Evolutionary conservation across 2,329 filamentous ascomycete species (phyloP).

Genomic region (Xylaria sp.): DNA sequence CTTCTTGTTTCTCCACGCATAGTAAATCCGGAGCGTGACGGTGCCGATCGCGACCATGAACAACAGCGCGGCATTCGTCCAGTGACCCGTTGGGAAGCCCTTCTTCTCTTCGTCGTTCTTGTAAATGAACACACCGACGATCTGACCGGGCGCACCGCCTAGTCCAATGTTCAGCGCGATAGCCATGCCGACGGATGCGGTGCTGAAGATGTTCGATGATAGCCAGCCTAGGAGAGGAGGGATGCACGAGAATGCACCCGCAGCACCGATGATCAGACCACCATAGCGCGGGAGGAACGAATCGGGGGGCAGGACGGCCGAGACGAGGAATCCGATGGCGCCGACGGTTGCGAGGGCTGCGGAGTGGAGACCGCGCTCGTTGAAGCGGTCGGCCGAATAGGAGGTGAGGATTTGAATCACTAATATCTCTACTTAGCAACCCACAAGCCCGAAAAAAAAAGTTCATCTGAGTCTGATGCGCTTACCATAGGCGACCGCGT

Average conservation of each 20-base stretch:
- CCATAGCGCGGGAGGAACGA: conserved; percentile 60
- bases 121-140: conserved; percentile 69
- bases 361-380: conserved; percentile 45
- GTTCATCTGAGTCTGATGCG: background rate
- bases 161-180: conserved; percentile 66
- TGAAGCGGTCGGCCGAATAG: conserved; percentile 59
- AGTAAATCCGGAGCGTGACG: conserved; percentile 46
- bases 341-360: conserved; percentile 41
- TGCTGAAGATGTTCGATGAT: conserved; percentile 60
- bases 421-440: conserved; percentile 11
- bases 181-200: conserved; percentile 60
- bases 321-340: conserved; percentile 51
- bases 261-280: conserved; percentile 61
- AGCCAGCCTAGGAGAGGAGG: conserved; percentile 66
- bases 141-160: conserved; percentile 62
- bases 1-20: conserved; percentile 43
- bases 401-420: conserved; percentile 40
- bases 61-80: conserved; percentile 44
- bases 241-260: conserved; percentile 63
- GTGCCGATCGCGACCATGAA: conserved; percentile 26
- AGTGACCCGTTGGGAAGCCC: conserved; percentile 65
- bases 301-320: conserved; percentile 56
- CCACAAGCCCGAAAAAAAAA: background rate
- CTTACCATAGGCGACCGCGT: conserved; percentile 45
- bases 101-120: conserved; percentile 52